Percentiles rank a stretch among this genome's conserved stretches.
These are phyloP conservation scores for Suillus lakei DNA, from an alignment of 768 basidiomycete species.

Conservation along the genomic window DNA sequence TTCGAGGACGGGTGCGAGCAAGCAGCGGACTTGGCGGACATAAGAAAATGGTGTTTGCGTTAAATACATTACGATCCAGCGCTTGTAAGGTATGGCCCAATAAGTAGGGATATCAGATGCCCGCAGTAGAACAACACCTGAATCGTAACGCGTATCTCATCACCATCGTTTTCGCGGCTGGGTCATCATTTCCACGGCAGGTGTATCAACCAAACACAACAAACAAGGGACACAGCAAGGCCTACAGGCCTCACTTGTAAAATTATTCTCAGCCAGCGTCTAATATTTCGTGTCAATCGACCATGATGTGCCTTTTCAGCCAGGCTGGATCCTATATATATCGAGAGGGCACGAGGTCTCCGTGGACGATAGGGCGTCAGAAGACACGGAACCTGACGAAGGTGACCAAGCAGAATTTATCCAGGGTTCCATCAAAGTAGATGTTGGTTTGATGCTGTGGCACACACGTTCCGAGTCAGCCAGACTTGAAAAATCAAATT, in stretches of 20 bases:
- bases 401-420: too few relatives aligned
- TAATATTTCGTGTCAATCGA: slow-evolving; percentile 16
- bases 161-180: background rate
- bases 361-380: slow-evolving; percentile 72
- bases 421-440: too few relatives aligned
- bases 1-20: background rate
- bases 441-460: too few relatives aligned
- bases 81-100: background rate
- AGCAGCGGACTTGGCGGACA: background rate
- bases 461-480: too few relatives aligned
- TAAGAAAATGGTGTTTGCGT: background rate
- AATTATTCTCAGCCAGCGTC: background rate
- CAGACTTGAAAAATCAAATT: too few relatives aligned
- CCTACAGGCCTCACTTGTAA: background rate
- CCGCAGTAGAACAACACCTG: slow-evolving; percentile 32
- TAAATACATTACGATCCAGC: background rate
- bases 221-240: background rate
- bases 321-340: slow-evolving; percentile 58
- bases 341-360: slow-evolving; percentile 72
- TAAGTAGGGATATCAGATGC: slow-evolving; percentile 17
- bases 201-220: background rate
- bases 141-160: background rate
- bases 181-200: background rate
- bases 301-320: slow-evolving; percentile 83
- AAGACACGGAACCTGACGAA: slow-evolving; percentile 89